These are phyloP conservation scores for Eucalyptus pauciflora DNA, from an alignment of 345 rosid species.

Conservation along the genomic window DNA sequence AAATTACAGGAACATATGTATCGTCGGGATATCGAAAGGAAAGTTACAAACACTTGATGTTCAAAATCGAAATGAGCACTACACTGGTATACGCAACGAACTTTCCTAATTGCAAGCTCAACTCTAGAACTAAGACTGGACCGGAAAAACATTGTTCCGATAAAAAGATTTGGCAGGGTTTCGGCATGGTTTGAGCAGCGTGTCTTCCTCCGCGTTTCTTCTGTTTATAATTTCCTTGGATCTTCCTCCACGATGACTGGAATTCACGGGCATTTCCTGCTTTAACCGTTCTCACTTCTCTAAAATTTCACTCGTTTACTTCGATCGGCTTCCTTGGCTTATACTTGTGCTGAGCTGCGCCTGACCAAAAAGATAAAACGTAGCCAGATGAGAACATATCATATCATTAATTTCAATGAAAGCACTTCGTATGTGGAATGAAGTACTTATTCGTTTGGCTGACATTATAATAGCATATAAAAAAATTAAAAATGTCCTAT, in stretches of 20 bases:
- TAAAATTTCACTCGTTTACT: not conserved
- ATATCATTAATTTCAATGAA: not conserved
- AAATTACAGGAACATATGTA: not conserved
- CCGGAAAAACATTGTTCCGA: not conserved
- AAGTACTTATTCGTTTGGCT: not conserved
- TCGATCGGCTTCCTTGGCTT: not conserved
- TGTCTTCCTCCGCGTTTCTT: not conserved
- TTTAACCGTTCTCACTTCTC: not conserved
- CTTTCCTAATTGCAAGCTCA: not conserved
- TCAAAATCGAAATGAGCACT: not conserved
- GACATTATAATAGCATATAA: not conserved
- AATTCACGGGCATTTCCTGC: not conserved
- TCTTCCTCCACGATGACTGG: not conserved
- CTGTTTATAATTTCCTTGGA: not conserved
- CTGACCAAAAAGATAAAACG: not conserved
- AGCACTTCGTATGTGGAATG: not conserved
- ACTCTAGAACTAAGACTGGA: not conserved
- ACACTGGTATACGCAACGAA: not conserved
- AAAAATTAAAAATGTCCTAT: no score
- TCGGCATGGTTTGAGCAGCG: not conserved
- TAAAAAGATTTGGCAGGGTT: not conserved
- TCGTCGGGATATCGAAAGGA: not conserved
- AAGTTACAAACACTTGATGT: not conserved
- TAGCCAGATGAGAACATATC: not conserved
- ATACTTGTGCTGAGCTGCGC: not conserved